Evolutionary conservation across 208 protist genomes (phyloP).

Genomic region (Trichomonas tenax): DNA sequence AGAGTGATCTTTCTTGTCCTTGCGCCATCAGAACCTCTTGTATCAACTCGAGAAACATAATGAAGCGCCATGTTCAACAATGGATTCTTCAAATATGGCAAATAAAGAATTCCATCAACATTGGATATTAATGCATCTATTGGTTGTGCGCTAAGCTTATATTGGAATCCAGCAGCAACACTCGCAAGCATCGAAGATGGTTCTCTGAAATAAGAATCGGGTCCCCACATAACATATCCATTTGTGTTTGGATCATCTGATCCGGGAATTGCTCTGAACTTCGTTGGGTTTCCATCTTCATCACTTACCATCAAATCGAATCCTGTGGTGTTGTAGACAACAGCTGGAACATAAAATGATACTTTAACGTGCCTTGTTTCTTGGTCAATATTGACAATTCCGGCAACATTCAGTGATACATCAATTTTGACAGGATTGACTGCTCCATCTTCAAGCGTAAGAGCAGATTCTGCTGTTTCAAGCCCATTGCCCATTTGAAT

Average conservation of each 20-base stretch:
- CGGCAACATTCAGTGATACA: background rate
- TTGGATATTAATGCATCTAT: background rate
- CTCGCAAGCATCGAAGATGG: background rate
- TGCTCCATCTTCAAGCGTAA: background rate
- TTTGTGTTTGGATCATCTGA: background rate
- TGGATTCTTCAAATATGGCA: background rate
- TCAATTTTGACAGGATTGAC: background rate
- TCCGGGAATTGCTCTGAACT: background rate
- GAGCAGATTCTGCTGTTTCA: background rate
- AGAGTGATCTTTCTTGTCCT: background rate
- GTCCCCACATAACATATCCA: background rate
- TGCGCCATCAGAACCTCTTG: background rate
- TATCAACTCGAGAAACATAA: background rate
- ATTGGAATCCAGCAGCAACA: background rate
- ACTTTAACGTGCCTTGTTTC: background rate
- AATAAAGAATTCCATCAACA: background rate
- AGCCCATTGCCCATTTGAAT: background rate
- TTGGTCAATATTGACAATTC: background rate
- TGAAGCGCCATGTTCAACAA: background rate
- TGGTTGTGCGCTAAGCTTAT: background rate
- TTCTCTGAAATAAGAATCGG: background rate
- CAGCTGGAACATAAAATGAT: background rate
- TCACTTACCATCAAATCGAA: background rate
- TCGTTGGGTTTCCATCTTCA: background rate
- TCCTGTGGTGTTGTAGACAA: background rate